Percentiles rank a stretch among this genome's conserved stretches.
phyloP scores from a whole-genome alignment of 1,284 basidiomycete species.

The Vanrija sp. region DNA sequence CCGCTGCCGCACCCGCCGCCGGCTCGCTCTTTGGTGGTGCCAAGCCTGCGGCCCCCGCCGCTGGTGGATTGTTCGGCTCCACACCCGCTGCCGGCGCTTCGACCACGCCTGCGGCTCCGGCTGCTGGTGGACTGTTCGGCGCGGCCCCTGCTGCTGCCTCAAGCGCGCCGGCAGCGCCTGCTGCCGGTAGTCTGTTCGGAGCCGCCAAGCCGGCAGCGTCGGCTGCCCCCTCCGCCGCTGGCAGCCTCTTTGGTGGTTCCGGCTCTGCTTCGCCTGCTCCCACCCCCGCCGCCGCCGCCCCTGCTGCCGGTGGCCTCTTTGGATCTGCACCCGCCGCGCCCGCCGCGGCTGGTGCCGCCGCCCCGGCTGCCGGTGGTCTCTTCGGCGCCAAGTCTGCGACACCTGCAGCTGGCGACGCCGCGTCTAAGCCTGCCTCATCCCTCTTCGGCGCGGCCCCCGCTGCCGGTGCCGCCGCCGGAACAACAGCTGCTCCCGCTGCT shows the following conservation, averaged over 20 bases:
- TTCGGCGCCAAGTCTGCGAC: slow-evolving; percentile 28
- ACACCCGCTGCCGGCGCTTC: slow-evolving; percentile 16
- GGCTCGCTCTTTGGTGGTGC: slow-evolving; percentile 18
- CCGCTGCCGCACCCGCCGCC: slow-evolving; percentile 4
- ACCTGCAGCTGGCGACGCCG: background rate
- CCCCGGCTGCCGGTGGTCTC: slow-evolving; percentile 23
- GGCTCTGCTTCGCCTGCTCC: background rate
- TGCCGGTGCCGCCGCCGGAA: slow-evolving; percentile 16
- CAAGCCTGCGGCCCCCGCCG: slow-evolving; percentile 18
- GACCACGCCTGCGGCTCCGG: slow-evolving; percentile 10
- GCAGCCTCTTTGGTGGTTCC: slow-evolving; percentile 18
- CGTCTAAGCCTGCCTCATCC: slow-evolving; percentile 14
- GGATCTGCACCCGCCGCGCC: slow-evolving; percentile 24
- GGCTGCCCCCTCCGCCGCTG: slow-evolving; percentile 15
- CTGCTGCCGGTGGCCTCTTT: slow-evolving; percentile 28
- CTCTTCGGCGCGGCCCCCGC: slow-evolving; percentile 35
- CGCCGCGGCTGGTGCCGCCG: slow-evolving; percentile 10
- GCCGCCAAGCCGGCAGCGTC: slow-evolving; percentile 13
- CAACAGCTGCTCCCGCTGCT: slow-evolving; percentile 10
- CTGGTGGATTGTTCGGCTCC: slow-evolving; percentile 21
- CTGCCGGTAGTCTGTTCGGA: slow-evolving; percentile 33
- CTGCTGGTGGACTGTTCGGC: slow-evolving; percentile 27
- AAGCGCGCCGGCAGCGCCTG: slow-evolving; percentile 23
- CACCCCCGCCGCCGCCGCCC: slow-evolving; percentile 11
- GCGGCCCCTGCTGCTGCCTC: slow-evolving; percentile 15